These are phyloP conservation scores for Eucalyptus urophylla DNA, from an alignment of 345 rosid species.

Conservation along the genomic window DNA sequence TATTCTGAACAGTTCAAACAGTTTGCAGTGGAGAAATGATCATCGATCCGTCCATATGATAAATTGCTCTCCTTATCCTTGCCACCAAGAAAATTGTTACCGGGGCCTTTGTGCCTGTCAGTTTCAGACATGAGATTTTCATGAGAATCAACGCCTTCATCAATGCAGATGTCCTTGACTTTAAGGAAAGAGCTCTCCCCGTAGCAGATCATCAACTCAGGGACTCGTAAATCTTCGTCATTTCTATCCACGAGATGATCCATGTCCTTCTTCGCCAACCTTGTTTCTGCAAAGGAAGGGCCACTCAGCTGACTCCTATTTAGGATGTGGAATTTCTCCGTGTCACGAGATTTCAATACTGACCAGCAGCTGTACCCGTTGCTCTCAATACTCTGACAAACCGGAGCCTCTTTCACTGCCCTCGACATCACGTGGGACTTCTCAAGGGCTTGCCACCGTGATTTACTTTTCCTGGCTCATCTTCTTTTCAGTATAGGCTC, in stretches of 20 bases:
- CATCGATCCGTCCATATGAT: background rate
- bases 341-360: constrained; percentile 1
- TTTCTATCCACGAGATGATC: constrained; percentile 42
- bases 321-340: background rate
- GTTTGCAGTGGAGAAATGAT: background rate
- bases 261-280: constrained; percentile 8
- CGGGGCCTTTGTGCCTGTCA: background rate
- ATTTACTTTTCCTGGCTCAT: constrained; percentile 3
- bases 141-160: constrained; percentile 51
- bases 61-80: background rate
- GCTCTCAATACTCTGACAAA: background rate
- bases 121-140: constrained; percentile 41
- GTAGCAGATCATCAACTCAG: constrained; percentile 65
- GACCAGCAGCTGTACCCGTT: constrained; percentile 9
- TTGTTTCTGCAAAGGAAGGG: background rate
- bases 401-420: background rate
- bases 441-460: constrained; percentile 10
- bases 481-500: constrained; percentile 1
- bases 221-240: constrained; percentile 35
- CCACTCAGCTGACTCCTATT: background rate
- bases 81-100: background rate
- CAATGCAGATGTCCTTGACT: constrained; percentile 71
- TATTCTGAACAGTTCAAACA: constrained; percentile 5
- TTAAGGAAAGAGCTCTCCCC: constrained; percentile 39
- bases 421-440: background rate